Conservation (phyloP, 2,329 filamentous ascomycete genomes). For the Fusarium luffae region DNA sequence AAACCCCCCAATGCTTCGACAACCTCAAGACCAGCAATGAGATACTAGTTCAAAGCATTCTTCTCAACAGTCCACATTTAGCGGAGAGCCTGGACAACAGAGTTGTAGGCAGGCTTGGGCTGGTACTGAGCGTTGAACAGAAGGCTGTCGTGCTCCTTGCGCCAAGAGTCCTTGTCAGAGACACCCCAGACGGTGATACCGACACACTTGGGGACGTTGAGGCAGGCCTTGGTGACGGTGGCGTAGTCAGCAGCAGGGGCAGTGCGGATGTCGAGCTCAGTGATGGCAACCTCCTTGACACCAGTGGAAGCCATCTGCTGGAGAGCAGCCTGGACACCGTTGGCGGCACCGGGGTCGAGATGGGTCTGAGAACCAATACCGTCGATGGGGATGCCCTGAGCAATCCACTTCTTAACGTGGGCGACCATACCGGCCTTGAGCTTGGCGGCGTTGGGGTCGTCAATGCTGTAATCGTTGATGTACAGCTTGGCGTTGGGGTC, state of each 20-base stretch:
- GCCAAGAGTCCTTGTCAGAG: conserved; percentile 52
- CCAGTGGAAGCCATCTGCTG: conserved; percentile 61
- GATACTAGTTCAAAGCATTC: not conserved
- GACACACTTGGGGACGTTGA: conserved; percentile 68
- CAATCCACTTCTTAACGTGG: conserved; percentile 72
- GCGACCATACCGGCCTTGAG: conserved; percentile 64
- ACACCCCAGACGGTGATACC: conserved; percentile 74
- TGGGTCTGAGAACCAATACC: conserved; percentile 70
- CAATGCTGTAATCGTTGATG: conserved; percentile 80
- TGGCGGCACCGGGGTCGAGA: conserved; percentile 50
- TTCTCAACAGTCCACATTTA: not conserved
- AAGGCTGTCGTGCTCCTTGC: conserved; percentile 58
- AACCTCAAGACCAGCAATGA: not conserved
- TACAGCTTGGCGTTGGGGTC: conserved; percentile 77
- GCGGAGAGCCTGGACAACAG: conserved; percentile 41
- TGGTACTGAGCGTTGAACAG: conserved; percentile 64
- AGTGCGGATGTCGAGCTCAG: conserved; percentile 74
- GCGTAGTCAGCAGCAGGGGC: conserved; percentile 68
- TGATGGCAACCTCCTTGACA: conserved; percentile 71
- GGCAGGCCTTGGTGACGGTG: conserved; percentile 68
- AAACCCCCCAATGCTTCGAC: not conserved
- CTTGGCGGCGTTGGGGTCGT: conserved; percentile 69
- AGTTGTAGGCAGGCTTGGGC: conserved; percentile 64
- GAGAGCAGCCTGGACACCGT: conserved; percentile 60
- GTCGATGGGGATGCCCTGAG: conserved; percentile 62